Base-by-base conservation (phyloP, 2,329 filamentous ascomycete genomes). In the Xylariaceae sp. region DNA sequence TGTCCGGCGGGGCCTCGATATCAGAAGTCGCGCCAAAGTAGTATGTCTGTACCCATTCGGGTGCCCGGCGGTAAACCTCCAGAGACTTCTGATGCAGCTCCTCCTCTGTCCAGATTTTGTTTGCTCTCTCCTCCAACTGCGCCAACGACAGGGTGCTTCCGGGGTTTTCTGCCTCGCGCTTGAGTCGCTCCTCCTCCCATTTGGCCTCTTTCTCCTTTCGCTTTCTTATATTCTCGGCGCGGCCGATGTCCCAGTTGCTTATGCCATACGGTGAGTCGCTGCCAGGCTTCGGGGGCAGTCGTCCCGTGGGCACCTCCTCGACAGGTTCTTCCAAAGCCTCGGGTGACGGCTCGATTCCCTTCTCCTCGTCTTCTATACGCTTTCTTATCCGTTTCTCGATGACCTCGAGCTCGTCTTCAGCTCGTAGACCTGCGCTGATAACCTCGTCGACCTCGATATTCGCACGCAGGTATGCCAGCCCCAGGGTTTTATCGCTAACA, bases 381-480 rank as follows among this genome's bases (percentile, higher is more conserved):
- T n/a, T n/a, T n/a, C n/a, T n/a, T n/a, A n/a, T n/a, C 32, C 49
- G 44, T 31, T 32, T 43, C 35, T 77, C 73, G 42, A 80, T 53
- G 37, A 61, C 61, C 14, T 60, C 63, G 32, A 81, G 63, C 57
- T 81, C 77, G 36, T 79, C 71, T 55, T 81, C 75, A 11, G 76
- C 77, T 31, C 75, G 64, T 32, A 78, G 57, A 1, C 74, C 74
- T 3, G 75, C 75, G 44, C 75, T 79, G 44, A 70, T 55, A 18
- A 77, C 57, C 53, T 82, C 77, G 38, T 81, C 68, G 3, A 81
- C 71, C 1, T 68, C 65, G 1, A 73, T 61, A 28, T 63, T 62
- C 14, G 62, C 55, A 32, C 77, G 68, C 26, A 82, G 59, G 51
- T 77, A 80, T 21, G 55, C 56, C 35, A 82, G 57, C 1, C 66